Conservation (phyloP, 106 monocot species). For the Vanilla planifolia region DNA sequence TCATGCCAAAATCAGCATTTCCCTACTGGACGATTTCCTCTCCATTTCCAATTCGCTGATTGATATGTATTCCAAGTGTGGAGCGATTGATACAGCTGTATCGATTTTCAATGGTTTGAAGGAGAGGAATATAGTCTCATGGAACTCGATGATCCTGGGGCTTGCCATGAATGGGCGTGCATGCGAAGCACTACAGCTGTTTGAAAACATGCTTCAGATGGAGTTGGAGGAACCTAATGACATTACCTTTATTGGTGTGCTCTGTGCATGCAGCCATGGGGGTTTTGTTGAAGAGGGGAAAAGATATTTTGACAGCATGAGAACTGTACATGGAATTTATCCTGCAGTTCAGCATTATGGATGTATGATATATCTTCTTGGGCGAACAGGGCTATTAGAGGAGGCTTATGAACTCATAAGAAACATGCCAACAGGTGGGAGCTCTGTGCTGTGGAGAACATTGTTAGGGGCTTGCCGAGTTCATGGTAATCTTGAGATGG, state of each 20-base stretch:
- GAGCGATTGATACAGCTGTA: constrained; percentile 28
- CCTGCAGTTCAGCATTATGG: constrained; percentile 47
- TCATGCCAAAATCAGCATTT: constrained; percentile 18
- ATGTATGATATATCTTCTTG: constrained; percentile 57
- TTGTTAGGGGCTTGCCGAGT: constrained; percentile 50
- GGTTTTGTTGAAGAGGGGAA: constrained; percentile 46
- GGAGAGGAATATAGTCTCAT: constrained; percentile 40
- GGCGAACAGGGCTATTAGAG: constrained; percentile 35
- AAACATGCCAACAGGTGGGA: constrained; percentile 42
- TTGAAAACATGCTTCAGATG: constrained; percentile 23
- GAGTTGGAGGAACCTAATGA: constrained; percentile 31
- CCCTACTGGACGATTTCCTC: constrained; percentile 1
- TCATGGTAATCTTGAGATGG: constrained; percentile 37
- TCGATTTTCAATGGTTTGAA: constrained; percentile 38
- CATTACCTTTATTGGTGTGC: constrained; percentile 54
- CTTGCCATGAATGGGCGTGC: constrained; percentile 45
- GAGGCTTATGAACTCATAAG: constrained; percentile 44
- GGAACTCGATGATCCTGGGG: constrained; percentile 59
- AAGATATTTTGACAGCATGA: constrained; percentile 32
- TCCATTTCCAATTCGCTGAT: constrained; percentile 42
- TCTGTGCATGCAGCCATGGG: constrained; percentile 49
- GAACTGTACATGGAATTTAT: constrained; percentile 20
- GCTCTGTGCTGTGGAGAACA: constrained; percentile 57
- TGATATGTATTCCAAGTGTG: constrained; percentile 74
- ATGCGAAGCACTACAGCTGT: constrained; percentile 31